These are phyloP conservation scores for Gelatoporia subvermispora DNA, from an alignment of 768 basidiomycete genomes.

Conservation along the genomic window DNA sequence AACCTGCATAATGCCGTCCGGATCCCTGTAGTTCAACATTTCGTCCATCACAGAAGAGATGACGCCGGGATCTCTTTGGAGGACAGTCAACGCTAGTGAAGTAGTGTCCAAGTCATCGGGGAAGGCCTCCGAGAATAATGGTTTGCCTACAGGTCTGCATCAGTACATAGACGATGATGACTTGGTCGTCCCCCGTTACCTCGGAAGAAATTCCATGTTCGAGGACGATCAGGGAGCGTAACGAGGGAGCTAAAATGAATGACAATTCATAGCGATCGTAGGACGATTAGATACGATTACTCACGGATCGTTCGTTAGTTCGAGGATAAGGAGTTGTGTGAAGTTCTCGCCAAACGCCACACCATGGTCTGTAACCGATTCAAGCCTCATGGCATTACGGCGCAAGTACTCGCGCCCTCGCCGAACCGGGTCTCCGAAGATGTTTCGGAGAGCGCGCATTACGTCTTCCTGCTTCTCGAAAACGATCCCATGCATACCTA, in stretches of 20 bases:
- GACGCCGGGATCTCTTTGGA: slow-evolving; percentile 25
- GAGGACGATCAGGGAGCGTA: slow-evolving; percentile 27
- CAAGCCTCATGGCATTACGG: slow-evolving; percentile 33
- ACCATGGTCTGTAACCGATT: slow-evolving; percentile 42
- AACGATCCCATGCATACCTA: slow-evolving; percentile 52
- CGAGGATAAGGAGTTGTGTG: slow-evolving; percentile 53
- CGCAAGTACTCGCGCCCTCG: slow-evolving; percentile 40
- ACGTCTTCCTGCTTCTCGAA: slow-evolving; percentile 35
- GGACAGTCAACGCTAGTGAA: slow-evolving; percentile 45
- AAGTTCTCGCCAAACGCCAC: slow-evolving; percentile 47
- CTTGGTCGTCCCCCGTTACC: slow-evolving; percentile 17
- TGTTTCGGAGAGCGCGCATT: slow-evolving; percentile 41
- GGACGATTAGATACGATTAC: slow-evolving; percentile 29
- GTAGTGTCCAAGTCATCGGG: slow-evolving; percentile 58
- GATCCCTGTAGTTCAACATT: slow-evolving; percentile 46
- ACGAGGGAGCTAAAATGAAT: slow-evolving; percentile 22
- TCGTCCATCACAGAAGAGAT: slow-evolving; percentile 48
- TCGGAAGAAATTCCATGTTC: slow-evolving; percentile 55
- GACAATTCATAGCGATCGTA: slow-evolving; percentile 25
- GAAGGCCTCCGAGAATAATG: slow-evolving; percentile 26
- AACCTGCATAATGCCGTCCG: slow-evolving; percentile 42
- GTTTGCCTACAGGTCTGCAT: slow-evolving; percentile 2
- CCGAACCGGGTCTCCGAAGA: slow-evolving; percentile 41
- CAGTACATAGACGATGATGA: background rate
- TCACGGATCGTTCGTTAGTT: slow-evolving; percentile 48